These are phyloP conservation scores for Loxodes magnus DNA, from an alignment of 73 alveolate genomes.

Conservation along the genomic window DNA sequence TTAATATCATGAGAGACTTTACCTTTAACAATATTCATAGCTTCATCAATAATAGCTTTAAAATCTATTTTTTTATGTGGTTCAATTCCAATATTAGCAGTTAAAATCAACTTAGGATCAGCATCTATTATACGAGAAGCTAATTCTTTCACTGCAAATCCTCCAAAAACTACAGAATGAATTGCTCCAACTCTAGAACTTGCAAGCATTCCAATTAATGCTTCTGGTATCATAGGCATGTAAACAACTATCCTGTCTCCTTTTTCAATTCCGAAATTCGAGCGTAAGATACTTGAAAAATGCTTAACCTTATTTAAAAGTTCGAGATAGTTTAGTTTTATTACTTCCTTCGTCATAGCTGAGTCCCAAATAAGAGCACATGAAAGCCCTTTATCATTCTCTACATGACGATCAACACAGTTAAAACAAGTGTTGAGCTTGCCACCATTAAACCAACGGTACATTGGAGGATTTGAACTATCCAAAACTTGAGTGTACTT, in stretches of 20 bases:
- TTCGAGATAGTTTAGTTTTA: slow-evolving; percentile 68
- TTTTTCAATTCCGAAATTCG: slow-evolving; percentile 56
- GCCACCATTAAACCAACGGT: slow-evolving; percentile 85
- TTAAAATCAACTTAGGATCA: slow-evolving; percentile 71
- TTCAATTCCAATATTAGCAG: slow-evolving; percentile 93
- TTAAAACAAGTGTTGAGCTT: slow-evolving; percentile 93
- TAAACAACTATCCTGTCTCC: slow-evolving; percentile 92
- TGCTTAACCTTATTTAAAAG: slow-evolving; percentile 63
- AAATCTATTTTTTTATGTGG: slow-evolving; percentile 78
- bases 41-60: slow-evolving; percentile 76
- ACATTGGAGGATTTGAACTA: slow-evolving; percentile 49
- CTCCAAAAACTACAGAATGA: slow-evolving; percentile 99
- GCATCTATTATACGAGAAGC: slow-evolving; percentile 85
- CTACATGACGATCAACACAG: slow-evolving; percentile 92
- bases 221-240: slow-evolving; percentile 99
- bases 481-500: slow-evolving; percentile 26
- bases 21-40: slow-evolving; percentile 49
- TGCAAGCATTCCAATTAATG: slow-evolving; percentile 93
- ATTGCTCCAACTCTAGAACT: slow-evolving; percentile 97
- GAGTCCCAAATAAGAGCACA: slow-evolving; percentile 69
- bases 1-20: background rate
- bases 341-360: slow-evolving; percentile 41
- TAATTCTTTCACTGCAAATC: slow-evolving; percentile 91
- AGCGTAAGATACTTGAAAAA: slow-evolving; percentile 54
- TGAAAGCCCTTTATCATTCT: slow-evolving; percentile 47